Evolutionary conservation across 2,329 filamentous ascomycete species (phyloP).

Genomic region (Emmonsiellopsis sp.): DNA sequence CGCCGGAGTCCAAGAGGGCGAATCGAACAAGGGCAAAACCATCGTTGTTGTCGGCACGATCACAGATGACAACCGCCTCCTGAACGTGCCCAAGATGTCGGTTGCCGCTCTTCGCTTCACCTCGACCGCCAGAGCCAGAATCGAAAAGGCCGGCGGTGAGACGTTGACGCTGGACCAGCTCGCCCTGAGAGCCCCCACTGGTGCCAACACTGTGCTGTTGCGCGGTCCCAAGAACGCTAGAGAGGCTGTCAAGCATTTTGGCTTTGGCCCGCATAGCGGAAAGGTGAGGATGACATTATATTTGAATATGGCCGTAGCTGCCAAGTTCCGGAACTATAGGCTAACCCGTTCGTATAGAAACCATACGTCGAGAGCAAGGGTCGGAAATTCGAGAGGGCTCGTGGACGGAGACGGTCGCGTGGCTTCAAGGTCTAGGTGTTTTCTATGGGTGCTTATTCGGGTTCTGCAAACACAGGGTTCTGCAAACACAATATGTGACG

Average conservation of each 20-base stretch:
- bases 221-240: conserved; percentile 96
- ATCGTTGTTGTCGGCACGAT: conserved; percentile 90
- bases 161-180: conserved; percentile 94
- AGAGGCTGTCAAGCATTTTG: conserved; percentile 99
- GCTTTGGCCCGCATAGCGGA: conserved; percentile 94
- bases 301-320: conserved; percentile 9
- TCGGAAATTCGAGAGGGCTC: conserved; percentile 97
- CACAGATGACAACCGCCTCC: conserved; percentile 94
- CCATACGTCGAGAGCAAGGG: conserved; percentile 97
- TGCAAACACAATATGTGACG: conserved; percentile 1
- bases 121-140: conserved; percentile 86
- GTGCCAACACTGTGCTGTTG: conserved; percentile 92
- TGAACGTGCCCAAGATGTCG: conserved; percentile 83
- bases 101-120: conserved; percentile 96
- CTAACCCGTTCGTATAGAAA: conserved; percentile 53
- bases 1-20: conserved; percentile 38
- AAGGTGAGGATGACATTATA: conserved; percentile 59
- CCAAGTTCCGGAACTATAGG: background rate
- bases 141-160: conserved; percentile 88
- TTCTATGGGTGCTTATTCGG: conserved; percentile 13
- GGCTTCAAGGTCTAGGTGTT: conserved; percentile 94
- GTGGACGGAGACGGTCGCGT: conserved; percentile 95
- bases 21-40: conserved; percentile 59
- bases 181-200: conserved; percentile 87
- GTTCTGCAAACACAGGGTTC: too few relatives aligned